Percentiles rank a stretch among this genome's conserved stretches.
phyloP scores from a whole-genome alignment of 2,329 filamentous ascomycete species.

The Colletotrichum sp. region DNA sequence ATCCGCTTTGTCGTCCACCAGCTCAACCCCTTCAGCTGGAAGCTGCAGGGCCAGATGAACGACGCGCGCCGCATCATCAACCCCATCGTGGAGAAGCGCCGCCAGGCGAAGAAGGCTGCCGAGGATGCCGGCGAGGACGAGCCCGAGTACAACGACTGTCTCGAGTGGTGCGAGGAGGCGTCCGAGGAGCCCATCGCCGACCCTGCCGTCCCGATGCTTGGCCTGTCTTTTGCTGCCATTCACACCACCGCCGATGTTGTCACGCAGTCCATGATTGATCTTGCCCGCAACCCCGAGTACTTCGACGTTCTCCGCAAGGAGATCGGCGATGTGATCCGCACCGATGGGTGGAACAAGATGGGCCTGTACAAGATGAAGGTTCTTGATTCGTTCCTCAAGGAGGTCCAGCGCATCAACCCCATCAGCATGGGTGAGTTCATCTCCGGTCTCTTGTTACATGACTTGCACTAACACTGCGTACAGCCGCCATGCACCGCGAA shows the following conservation, averaged over 20 bases:
- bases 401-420: constrained; percentile 9
- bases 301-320: constrained; percentile 27
- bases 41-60: constrained; percentile 7
- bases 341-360: constrained; percentile 20
- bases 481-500: constrained; percentile 11
- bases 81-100: constrained; percentile 20
- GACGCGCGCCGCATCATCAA: constrained; percentile 24
- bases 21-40: constrained; percentile 20
- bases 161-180: constrained; percentile 25
- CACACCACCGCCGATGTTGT: constrained; percentile 28
- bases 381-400: constrained; percentile 16
- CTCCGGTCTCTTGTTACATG: background rate
- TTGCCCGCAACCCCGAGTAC: constrained; percentile 25
- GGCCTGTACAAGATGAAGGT: constrained; percentile 18
- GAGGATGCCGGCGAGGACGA: constrained; percentile 6
- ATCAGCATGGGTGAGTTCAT: background rate
- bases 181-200: constrained; percentile 12
- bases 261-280: constrained; percentile 24
- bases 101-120: constrained; percentile 15
- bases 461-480: rapidly evolving
- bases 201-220: constrained; percentile 15
- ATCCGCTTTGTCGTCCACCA: constrained; percentile 20
- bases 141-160: constrained; percentile 22
- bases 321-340: constrained; percentile 21
- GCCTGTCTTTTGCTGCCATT: constrained; percentile 27